Evolutionary conservation across 2,329 filamentous ascomycete species (phyloP).

Genomic region (Paracorniculantispora psalliotae): DNA sequence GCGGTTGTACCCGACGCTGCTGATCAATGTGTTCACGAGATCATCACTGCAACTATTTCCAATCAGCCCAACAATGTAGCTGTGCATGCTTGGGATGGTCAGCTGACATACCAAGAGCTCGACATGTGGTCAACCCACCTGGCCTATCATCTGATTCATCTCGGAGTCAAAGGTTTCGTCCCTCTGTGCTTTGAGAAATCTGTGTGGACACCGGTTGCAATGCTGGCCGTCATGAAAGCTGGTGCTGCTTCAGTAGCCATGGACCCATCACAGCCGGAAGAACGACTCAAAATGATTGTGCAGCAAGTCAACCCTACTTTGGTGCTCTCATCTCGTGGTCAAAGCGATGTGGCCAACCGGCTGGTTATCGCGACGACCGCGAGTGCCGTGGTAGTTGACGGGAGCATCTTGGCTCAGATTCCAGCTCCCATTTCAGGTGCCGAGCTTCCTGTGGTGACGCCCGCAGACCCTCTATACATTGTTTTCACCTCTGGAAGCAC

Average conservation of each 20-base stretch:
- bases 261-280: constrained; percentile 4
- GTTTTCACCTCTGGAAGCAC: constrained; percentile 16
- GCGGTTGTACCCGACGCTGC: neutral
- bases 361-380: neutral
- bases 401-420: neutral
- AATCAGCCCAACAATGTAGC: neutral
- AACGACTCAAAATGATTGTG: neutral
- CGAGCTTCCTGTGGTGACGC: neutral
- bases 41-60: neutral
- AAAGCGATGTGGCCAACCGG: neutral
- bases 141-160: constrained; percentile 7
- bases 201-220: neutral
- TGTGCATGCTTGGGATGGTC: constrained; percentile 1
- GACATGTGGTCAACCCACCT: constrained; percentile 10
- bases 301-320: neutral
- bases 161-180: neutral
- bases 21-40: neutral
- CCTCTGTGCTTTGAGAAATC: constrained; percentile 6
- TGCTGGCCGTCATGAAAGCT: constrained; percentile 4
- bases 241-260: neutral
- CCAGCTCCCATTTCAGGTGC: neutral
- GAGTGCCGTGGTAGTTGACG: neutral
- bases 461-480: constrained; percentile 16
- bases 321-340: neutral
- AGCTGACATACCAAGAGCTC: constrained; percentile 17